These are phyloP conservation scores for Clitocybe nebularis DNA, from an alignment of 1,284 basidiomycete species.

Conservation along the genomic window DNA sequence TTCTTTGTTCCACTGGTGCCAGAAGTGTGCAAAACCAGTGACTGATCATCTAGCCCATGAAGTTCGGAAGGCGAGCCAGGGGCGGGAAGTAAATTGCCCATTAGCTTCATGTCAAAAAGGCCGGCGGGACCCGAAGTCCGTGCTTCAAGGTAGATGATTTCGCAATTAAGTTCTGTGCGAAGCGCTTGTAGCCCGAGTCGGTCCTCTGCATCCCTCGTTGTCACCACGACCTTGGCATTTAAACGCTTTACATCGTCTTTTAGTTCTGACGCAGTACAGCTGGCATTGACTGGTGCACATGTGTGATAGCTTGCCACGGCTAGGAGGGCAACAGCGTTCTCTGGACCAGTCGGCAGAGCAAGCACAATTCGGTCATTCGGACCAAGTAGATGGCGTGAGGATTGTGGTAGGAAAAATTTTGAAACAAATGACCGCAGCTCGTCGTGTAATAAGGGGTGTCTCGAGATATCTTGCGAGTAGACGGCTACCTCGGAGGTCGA, in stretches of 20 bases:
- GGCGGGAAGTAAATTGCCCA: slow-evolving; percentile 18
- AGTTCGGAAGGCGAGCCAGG: slow-evolving; percentile 19
- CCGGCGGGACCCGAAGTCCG: slow-evolving; percentile 31
- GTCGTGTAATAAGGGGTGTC: slow-evolving; percentile 28
- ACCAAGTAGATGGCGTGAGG: slow-evolving; percentile 21
- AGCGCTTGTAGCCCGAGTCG: slow-evolving; percentile 32
- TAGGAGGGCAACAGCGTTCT: slow-evolving; percentile 39
- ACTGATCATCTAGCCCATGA: slow-evolving; percentile 42
- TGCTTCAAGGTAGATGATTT: slow-evolving; percentile 31
- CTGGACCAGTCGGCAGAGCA: slow-evolving; percentile 38
- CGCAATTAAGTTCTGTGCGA: slow-evolving; percentile 30
- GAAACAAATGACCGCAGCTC: slow-evolving; percentile 31
- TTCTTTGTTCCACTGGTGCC: slow-evolving; percentile 64
- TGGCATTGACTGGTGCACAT: slow-evolving; percentile 40
- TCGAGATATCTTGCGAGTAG: slow-evolving; percentile 24
- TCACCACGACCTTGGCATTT: slow-evolving; percentile 33
- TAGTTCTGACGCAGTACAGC: slow-evolving; percentile 38
- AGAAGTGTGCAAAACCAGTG: slow-evolving; percentile 57
- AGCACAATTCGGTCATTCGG: slow-evolving; percentile 42
- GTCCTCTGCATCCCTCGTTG: slow-evolving; percentile 32
- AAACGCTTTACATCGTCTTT: slow-evolving; percentile 35
- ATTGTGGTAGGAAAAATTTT: slow-evolving; percentile 33
- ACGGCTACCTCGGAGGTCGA: slow-evolving; percentile 29
- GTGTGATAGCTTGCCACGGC: slow-evolving; percentile 38
- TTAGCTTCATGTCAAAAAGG: slow-evolving; percentile 34